These are phyloP conservation scores for Cyclotella atomus DNA, from an alignment of 108 stramenopile genomes.

Conservation along the genomic window DNA sequence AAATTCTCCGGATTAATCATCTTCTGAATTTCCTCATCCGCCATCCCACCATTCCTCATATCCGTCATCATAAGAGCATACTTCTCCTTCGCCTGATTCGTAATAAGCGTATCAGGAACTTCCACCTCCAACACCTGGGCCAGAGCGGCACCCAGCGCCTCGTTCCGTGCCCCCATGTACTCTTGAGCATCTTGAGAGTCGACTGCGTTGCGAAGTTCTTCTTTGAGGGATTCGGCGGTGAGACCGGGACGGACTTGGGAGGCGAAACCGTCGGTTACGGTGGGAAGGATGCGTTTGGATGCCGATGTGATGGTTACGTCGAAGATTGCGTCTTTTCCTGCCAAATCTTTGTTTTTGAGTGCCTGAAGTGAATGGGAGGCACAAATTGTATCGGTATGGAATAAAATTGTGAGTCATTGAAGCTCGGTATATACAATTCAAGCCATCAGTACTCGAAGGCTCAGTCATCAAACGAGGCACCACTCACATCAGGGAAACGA, in stretches of 20 bases:
- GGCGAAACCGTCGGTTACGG: slow-evolving; percentile 91
- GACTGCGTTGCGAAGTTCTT: slow-evolving; percentile 89
- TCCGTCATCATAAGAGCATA: slow-evolving; percentile 97
- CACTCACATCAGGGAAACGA: slow-evolving; percentile 80
- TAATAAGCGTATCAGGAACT: slow-evolving; percentile 91
- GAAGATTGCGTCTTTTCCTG: slow-evolving; percentile 91
- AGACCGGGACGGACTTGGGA: slow-evolving; percentile 80
- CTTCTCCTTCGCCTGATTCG: slow-evolving; percentile 93
- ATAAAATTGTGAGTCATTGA: no score
- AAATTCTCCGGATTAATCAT: slow-evolving; percentile 94
- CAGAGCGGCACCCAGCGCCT: slow-evolving; percentile 79
- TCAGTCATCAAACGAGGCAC: no score
- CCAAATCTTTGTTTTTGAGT: slow-evolving; percentile 82
- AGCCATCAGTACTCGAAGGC: no score
- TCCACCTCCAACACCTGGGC: slow-evolving; percentile 75
- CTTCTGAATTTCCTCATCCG: slow-evolving; percentile 91
- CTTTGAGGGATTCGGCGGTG: slow-evolving; percentile 70
- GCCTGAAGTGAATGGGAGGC: slow-evolving; percentile 45
- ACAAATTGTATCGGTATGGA: no score
- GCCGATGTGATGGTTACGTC: slow-evolving; percentile 85
- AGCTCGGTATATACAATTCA: no score
- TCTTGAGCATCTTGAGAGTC: slow-evolving; percentile 88
- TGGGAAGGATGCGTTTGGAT: slow-evolving; percentile 79
- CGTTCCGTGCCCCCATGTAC: slow-evolving; percentile 77
- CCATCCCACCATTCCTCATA: slow-evolving; percentile 85